Evolutionary conservation across 805 yeast species (phyloP).

Genomic region (Lachancea quebecensis): DNA sequence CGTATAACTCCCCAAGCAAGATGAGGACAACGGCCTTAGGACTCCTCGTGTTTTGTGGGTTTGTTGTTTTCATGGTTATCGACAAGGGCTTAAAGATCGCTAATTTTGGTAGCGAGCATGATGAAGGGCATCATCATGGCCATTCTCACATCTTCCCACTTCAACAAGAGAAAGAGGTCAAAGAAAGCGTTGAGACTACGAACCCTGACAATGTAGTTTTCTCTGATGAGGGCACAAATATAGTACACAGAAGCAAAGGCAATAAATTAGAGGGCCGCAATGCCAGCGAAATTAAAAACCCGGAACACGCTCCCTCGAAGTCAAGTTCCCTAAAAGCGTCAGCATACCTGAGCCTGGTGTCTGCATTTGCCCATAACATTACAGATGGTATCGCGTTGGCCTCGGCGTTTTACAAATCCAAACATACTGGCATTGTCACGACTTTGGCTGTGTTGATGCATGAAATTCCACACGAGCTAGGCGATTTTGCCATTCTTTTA

Average conservation of each 20-base stretch:
- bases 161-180: neutral
- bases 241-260: neutral
- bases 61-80: constrained; percentile 50
- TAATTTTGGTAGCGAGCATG: constrained; percentile 15
- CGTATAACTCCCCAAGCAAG: neutral
- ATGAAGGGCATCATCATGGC: constrained; percentile 16
- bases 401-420: constrained; percentile 57
- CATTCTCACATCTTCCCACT: constrained; percentile 33
- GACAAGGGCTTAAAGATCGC: constrained; percentile 54
- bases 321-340: constrained; percentile 34
- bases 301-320: too few relatives aligned
- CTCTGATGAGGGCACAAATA: neutral
- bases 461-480: constrained; percentile 77
- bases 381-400: constrained; percentile 75
- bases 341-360: constrained; percentile 58
- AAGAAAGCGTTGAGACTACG: neutral
- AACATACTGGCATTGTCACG: constrained; percentile 58
- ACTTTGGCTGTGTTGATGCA: constrained; percentile 67
- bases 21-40: constrained; percentile 37
- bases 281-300: too few relatives aligned
- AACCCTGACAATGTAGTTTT: neutral
- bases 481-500: constrained; percentile 68
- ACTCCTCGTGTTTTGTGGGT: constrained; percentile 52
- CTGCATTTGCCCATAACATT: constrained; percentile 67
- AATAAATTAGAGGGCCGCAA: too few relatives aligned